Conservation (phyloP, 2,329 filamentous ascomycete species). For the Paraphoma chrysanthemicola region DNA sequence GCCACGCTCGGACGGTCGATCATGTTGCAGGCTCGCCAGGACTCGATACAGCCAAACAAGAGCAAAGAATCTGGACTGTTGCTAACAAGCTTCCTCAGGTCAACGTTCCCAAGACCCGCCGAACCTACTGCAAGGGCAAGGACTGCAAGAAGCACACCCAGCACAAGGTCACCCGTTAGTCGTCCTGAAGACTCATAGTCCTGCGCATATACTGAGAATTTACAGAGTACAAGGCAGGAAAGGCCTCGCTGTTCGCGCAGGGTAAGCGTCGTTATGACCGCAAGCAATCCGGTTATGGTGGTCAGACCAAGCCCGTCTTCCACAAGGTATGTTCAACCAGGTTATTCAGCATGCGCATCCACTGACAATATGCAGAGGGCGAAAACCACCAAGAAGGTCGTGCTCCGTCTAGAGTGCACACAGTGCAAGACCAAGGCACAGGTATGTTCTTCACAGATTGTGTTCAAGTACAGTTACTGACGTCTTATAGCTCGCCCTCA, state of each 20-base stretch:
- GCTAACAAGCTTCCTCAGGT: slow-evolving; percentile 64
- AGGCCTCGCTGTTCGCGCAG: slow-evolving; percentile 95
- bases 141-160: slow-evolving; percentile 71
- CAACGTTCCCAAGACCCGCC: slow-evolving; percentile 97
- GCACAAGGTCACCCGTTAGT: slow-evolving; percentile 48
- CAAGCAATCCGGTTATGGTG: slow-evolving; percentile 99
- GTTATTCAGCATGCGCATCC: neutral
- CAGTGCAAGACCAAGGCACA: slow-evolving; percentile 72
- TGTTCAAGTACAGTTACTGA: slow-evolving; percentile 15
- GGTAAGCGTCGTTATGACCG: slow-evolving; percentile 94
- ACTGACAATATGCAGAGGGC: slow-evolving; percentile 73
- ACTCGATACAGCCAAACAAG: neutral
- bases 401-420: slow-evolving; percentile 97
- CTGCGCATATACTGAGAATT: slow-evolving; percentile 31
- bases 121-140: slow-evolving; percentile 98
- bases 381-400: slow-evolving; percentile 99
- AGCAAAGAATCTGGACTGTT: slow-evolving; percentile 3
- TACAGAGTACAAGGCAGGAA: slow-evolving; percentile 88
- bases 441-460: slow-evolving; percentile 20
- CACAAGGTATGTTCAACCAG: slow-evolving; percentile 66
- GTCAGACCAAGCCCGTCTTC: slow-evolving; percentile 99
- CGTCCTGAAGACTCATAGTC: slow-evolving; percentile 5
- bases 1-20: slow-evolving; percentile 7
- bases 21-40: slow-evolving; percentile 5
- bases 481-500: slow-evolving; percentile 88